phyloP scores from a whole-genome alignment of 78 protist species.

The Paulinella micropora region DNA sequence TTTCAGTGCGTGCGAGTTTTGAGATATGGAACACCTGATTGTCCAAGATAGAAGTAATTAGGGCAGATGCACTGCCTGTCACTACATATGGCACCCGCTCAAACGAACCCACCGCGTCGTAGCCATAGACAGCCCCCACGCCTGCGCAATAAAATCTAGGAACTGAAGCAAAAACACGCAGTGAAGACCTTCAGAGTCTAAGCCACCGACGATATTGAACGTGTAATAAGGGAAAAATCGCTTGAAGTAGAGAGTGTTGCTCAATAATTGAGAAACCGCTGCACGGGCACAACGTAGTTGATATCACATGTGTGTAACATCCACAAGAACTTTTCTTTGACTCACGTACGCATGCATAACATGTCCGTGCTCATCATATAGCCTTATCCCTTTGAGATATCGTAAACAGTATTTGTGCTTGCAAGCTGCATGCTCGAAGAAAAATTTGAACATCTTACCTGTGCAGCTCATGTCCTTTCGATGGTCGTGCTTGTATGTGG shows the following conservation, averaged over 20 bases:
- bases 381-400: too few relatives aligned
- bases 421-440: too few relatives aligned
- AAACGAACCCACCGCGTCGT: conserved; percentile 87
- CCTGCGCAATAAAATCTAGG: conserved; percentile 31
- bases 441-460: too few relatives aligned
- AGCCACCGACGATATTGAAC: conserved; percentile 75
- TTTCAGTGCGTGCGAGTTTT: not conserved
- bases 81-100: conserved; percentile 49
- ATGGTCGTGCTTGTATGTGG: conserved; percentile 9
- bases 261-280: conserved; percentile 74
- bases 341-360: too few relatives aligned
- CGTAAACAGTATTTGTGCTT: too few relatives aligned
- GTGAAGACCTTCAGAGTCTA: conserved; percentile 48
- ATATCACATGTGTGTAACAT: too few relatives aligned
- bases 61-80: conserved; percentile 67
- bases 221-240: conserved; percentile 95
- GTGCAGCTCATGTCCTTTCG: not conserved
- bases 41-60: conserved; percentile 81
- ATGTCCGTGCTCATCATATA: too few relatives aligned
- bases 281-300: too few relatives aligned
- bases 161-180: not conserved
- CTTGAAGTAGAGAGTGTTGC: conserved; percentile 67
- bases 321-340: too few relatives aligned
- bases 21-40: conserved; percentile 38
- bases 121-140: conserved; percentile 64